Evolutionary conservation across 371 early-diverging fungal species (phyloP).

Genomic region (Syncephalis plumigaleata): DNA sequence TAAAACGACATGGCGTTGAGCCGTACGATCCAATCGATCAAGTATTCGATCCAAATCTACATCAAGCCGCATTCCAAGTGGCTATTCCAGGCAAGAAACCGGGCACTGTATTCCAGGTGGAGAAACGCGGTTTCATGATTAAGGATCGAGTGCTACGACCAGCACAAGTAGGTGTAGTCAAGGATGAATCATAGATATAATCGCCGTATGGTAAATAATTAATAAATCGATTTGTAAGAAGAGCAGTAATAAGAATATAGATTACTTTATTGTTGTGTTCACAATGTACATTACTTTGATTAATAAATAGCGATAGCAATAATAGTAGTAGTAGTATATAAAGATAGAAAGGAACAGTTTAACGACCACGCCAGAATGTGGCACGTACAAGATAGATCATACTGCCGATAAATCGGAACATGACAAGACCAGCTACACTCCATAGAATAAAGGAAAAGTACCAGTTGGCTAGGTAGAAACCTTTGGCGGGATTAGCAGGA

Average conservation of each 20-base stretch:
- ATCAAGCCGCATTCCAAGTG: conserved; percentile 90
- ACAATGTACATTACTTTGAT: no score
- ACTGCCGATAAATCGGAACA: conserved; percentile 66
- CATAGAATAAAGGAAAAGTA: conserved; percentile 79
- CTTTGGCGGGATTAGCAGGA: background rate
- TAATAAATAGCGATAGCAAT: no score
- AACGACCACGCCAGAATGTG: no score
- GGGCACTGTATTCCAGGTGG: conserved; percentile 71
- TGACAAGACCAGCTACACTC: conserved; percentile 67
- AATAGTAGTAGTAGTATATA: no score
- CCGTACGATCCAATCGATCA: conserved; percentile 61
- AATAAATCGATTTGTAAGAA: no score
- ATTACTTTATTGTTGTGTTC: no score
- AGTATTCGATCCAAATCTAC: conserved; percentile 82
- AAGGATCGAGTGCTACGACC: conserved; percentile 87
- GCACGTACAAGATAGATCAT: conserved; percentile 40
- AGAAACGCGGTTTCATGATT: conserved; percentile 82
- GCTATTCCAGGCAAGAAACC: conserved; percentile 75
- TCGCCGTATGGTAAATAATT: no score
- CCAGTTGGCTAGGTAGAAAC: conserved; percentile 2
- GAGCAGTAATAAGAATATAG: no score
- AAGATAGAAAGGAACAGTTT: no score
- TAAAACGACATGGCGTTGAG: conserved; percentile 85
- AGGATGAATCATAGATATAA: background rate
- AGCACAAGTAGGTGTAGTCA: conserved; percentile 93